Conservation (phyloP, 2,329 filamentous ascomycete species). For the Aureobasidium sp. region DNA sequence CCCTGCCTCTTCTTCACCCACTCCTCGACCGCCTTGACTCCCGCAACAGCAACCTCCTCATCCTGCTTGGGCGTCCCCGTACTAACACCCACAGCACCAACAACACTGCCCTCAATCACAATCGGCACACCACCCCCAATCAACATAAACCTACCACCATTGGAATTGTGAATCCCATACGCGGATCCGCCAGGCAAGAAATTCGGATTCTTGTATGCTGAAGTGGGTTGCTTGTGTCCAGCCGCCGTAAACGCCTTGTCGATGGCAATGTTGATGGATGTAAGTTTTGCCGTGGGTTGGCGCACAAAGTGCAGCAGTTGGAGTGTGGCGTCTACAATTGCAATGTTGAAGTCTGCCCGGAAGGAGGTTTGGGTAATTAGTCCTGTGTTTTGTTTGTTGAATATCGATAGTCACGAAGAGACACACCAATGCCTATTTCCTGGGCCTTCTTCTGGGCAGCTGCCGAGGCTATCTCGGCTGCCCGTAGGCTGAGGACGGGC, state of each 20-base stretch:
- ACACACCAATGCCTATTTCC: constrained; percentile 28
- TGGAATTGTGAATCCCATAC: constrained; percentile 45
- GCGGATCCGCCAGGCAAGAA: constrained; percentile 43
- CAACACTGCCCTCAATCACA: constrained; percentile 39
- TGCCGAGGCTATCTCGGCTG: constrained; percentile 27
- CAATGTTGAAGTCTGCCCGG: constrained; percentile 40
- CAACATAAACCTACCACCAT: constrained; percentile 46
- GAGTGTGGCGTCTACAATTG: constrained; percentile 38
- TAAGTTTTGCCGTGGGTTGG: constrained; percentile 42
- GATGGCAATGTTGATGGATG: constrained; percentile 55
- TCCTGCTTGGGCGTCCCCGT: constrained; percentile 49
- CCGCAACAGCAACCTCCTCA: constrained; percentile 44
- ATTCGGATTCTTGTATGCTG: constrained; percentile 45
- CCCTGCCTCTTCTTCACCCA: constrained; percentile 29
- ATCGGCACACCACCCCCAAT: constrained; percentile 49
- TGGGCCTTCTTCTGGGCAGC: constrained; percentile 30
- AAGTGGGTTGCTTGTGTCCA: constrained; percentile 45
- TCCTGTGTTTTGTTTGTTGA: not conserved
- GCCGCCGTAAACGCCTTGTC: constrained; percentile 53
- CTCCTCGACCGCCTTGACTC: constrained; percentile 41
- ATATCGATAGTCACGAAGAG: not conserved
- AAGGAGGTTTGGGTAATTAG: not conserved
- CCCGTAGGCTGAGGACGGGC: constrained; percentile 28
- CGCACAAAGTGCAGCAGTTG: constrained; percentile 41
- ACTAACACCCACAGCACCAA: constrained; percentile 48